Base-by-base conservation (phyloP, 2,329 filamentous ascomycete genomes). In the Ophiostoma tasmaniense region DNA sequence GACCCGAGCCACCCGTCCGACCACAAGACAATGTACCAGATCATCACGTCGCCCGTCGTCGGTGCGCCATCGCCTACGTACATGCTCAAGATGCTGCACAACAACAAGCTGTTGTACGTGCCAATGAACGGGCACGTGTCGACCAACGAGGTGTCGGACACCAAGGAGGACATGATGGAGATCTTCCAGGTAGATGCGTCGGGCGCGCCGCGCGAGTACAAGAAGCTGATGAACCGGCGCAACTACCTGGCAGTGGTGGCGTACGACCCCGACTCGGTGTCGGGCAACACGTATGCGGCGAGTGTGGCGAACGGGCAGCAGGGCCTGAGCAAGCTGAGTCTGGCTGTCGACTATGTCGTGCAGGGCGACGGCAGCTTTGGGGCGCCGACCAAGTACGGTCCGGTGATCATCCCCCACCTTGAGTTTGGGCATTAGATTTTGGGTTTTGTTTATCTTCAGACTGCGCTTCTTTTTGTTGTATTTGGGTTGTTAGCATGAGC, bases 91-190 rank as follows among this genome's bases (percentile, higher is more conserved):
- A 86, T 99, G 76, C 88, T 99, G n/a, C 93, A 98, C 83, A 95
- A 90, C 82, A 94, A 93, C 80, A 95, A 94, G 78, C 87, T 91
- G 50, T 87, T 98, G 35, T 99, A 97, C 78, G 85, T 99, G 68
- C 95, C 95, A 0, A 84, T 86, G 68, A 99, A 99, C 78, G 94
- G 94, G 1, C 88, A 92, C 69, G 86, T 87, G 73, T 89, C 90
- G 0, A 90, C 84, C 1, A 87, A 92, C 71, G 85, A 89, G 72
- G 85, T 91, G 1, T 90, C 89, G 1, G 95, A 99, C 77, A 99
- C 95, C 64, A 98, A 99, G 79, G 95, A 99, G 79, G 95, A 99
- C 80, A 99, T 99, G 95, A 96, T 99, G 91, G 95, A 99, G 81
- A 96, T 99, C 73, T 99, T 99, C 85, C 92, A 95, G 75, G 91